phyloP scores from a whole-genome alignment of 108 stramenopile species.

The Discostella pseudostelligera region DNA sequence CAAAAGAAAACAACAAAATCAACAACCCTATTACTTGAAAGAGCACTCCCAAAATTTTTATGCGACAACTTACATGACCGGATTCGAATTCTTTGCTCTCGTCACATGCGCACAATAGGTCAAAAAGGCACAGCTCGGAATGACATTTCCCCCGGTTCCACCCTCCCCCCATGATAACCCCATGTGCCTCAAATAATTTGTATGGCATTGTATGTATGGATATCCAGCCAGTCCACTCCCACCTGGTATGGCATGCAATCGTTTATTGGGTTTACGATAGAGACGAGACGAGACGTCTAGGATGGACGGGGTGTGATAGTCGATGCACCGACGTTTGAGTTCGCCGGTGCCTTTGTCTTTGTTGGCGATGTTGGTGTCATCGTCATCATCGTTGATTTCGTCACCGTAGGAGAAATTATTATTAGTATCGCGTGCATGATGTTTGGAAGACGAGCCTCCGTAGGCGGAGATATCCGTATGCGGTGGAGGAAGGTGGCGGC shows the following conservation, averaged over 20 bases:
- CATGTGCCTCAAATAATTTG: slow-evolving; percentile 67
- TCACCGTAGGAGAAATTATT: background rate
- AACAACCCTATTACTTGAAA: no score
- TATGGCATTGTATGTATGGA: slow-evolving; percentile 72
- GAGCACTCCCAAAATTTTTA: no score
- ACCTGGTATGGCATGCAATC: slow-evolving; percentile 45
- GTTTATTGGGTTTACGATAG: slow-evolving; percentile 62
- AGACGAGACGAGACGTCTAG: slow-evolving; percentile 73
- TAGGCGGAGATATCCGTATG: no score
- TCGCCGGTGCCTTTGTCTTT: background rate
- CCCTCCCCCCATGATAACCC: slow-evolving; percentile 62
- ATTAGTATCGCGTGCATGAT: no score
- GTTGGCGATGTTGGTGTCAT: background rate
- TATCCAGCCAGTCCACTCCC: slow-evolving; percentile 18
- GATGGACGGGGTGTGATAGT: slow-evolving; percentile 78
- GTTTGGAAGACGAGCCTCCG: no score
- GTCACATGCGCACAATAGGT: slow-evolving; percentile 85
- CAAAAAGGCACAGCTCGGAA: slow-evolving; percentile 54
- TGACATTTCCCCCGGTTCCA: slow-evolving; percentile 15
- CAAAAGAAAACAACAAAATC: no score
- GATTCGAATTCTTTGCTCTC: slow-evolving; percentile 81
- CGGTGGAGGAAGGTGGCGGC: no score
- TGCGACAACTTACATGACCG: slow-evolving; percentile 57
- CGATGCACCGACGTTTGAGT: slow-evolving; percentile 77
- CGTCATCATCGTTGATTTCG: background rate